phyloP scores from a whole-genome alignment of 345 rosid genomes.

The thale cress (Arabidopsis thaliana) region TAIR10.1 NC_003074.8:2112501-2113000 shows the following conservation, averaged over 20 bases:
- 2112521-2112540: slow-evolving; percentile 99
- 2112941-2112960: slow-evolving; percentile 13
- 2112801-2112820: slow-evolving; percentile 4
- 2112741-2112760: not conserved
- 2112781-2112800: not conserved
- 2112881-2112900: slow-evolving; percentile 13
- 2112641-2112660: slow-evolving; percentile 17
- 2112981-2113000: not conserved
- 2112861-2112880: slow-evolving; percentile 1
- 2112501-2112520: slow-evolving; percentile 95
- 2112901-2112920: slow-evolving; percentile 8
- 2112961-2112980: slow-evolving; percentile 2
- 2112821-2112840: not conserved
- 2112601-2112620: not conserved
- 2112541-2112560: slow-evolving; percentile 86
- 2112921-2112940: slow-evolving; percentile 4
- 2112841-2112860: not conserved
- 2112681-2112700: not conserved
- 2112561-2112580: slow-evolving; percentile 87
- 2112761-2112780: not conserved
- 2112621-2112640: not conserved
- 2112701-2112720: not conserved
- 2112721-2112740: not conserved
- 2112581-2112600: not conserved
- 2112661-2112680: slow-evolving; percentile 1